Conservation (phyloP, 352 stramenopile species). For the Globisporangium alternatum region DNA sequence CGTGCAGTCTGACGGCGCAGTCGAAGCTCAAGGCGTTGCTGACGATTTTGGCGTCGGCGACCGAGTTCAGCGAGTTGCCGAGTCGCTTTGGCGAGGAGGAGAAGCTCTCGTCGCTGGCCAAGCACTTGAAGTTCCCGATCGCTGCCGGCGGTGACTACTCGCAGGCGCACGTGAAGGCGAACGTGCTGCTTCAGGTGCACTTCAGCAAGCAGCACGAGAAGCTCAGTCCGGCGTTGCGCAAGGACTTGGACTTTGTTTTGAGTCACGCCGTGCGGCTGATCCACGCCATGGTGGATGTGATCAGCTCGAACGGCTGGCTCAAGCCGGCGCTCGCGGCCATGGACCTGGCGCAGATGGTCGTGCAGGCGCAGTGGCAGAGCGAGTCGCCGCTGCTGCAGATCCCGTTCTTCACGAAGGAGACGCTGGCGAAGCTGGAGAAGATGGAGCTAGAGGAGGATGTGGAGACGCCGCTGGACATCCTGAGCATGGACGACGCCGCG, state of each 20-base stretch:
- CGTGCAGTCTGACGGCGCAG: slow-evolving; percentile 94
- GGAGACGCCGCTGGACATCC: slow-evolving; percentile 79
- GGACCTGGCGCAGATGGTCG: slow-evolving; percentile 99
- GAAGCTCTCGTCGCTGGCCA: slow-evolving; percentile 90
- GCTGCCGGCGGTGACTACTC: slow-evolving; percentile 83
- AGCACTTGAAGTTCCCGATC: slow-evolving; percentile 92
- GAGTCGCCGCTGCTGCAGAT: slow-evolving; percentile 96
- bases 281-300: slow-evolving; percentile 98
- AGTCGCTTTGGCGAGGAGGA: slow-evolving; percentile 95
- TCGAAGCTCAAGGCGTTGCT: slow-evolving; percentile 96
- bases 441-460: slow-evolving; percentile 72
- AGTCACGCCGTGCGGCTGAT: slow-evolving; percentile 92
- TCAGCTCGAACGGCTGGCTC: slow-evolving; percentile 98
- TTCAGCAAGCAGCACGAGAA: slow-evolving; percentile 92
- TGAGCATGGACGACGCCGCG: slow-evolving; percentile 94
- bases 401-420: slow-evolving; percentile 95
- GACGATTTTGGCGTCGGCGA: slow-evolving; percentile 96
- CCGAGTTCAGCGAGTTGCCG: slow-evolving; percentile 95
- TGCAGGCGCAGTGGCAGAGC: slow-evolving; percentile 98
- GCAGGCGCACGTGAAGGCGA: slow-evolving; percentile 94
- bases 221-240: slow-evolving; percentile 90
- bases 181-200: slow-evolving; percentile 97
- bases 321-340: slow-evolving; percentile 98
- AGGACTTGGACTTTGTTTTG: slow-evolving; percentile 92
- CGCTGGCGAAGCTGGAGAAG: slow-evolving; percentile 50